Conservation (phyloP, 148 eudicot species). For the Rhododendron vialii region DNA sequence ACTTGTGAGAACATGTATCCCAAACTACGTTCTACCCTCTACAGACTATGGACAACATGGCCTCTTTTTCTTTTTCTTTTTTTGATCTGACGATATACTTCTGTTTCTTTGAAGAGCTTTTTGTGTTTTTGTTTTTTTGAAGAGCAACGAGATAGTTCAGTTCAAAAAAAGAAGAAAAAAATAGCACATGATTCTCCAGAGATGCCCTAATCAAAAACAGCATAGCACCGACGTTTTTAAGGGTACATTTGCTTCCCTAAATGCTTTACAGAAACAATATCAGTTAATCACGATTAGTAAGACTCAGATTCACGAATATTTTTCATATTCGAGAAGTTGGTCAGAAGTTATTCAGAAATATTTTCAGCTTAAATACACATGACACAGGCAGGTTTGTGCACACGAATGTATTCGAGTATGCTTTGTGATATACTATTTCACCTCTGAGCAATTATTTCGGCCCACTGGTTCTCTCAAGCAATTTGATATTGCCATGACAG, state of each 20-base stretch:
- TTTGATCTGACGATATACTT: background rate
- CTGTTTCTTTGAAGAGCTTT: background rate
- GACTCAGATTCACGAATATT: background rate
- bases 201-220: background rate
- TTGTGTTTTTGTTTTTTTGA: too few species aligned
- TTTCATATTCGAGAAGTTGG: background rate
- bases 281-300: background rate
- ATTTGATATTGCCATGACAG: constrained; percentile 76
- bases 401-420: background rate
- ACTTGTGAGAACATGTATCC: background rate
- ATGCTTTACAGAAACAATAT: background rate
- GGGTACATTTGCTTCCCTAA: background rate
- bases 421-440: constrained; percentile 29
- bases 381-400: background rate
- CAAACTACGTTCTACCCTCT: background rate
- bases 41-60: too few species aligned
- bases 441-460: constrained; percentile 78
- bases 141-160: background rate
- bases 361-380: background rate
- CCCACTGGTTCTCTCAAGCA: constrained; percentile 89
- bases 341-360: background rate
- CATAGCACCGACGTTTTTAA: background rate
- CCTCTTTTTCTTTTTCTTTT: too few species aligned
- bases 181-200: background rate
- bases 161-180: background rate